A percentile compares a stretch with the other conserved stretches of the same genome.
These are phyloP conservation scores for Vigna mungo DNA, from an alignment of 306 rosid species.

Conservation along the genomic window DNA sequence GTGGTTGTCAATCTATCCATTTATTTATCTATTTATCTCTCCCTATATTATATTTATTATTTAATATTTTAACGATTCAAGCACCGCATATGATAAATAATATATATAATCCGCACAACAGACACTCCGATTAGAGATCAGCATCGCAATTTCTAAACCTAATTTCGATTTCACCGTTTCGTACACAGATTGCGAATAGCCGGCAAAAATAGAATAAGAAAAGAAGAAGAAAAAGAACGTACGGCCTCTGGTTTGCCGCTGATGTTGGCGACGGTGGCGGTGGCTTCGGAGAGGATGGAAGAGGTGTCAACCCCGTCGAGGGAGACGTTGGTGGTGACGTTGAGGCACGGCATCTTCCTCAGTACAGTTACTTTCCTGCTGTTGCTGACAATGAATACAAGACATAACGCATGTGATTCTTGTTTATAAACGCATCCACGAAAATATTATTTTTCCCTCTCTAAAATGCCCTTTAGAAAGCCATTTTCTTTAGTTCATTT, in stretches of 20 bases:
- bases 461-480: neutral
- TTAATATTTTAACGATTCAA: too few relatives aligned
- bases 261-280: slow-evolving; percentile 78
- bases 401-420: neutral
- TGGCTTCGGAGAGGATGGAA: slow-evolving; percentile 87
- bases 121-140: neutral
- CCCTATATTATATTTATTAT: neutral
- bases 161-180: neutral
- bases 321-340: slow-evolving; percentile 77
- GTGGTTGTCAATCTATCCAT: too few relatives aligned
- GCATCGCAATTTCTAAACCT: neutral
- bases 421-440: neutral
- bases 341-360: slow-evolving; percentile 86
- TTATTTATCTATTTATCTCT: too few relatives aligned
- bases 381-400: neutral
- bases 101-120: neutral
- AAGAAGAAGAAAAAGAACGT: slow-evolving; percentile 23
- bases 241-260: slow-evolving; percentile 86
- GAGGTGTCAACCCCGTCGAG: slow-evolving; percentile 86
- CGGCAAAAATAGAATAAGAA: neutral
- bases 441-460: neutral
- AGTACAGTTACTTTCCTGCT: slow-evolving; percentile 8
- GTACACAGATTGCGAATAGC: neutral
- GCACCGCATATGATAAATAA: too few relatives aligned
- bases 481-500: neutral